A percentile compares a stretch with the other conserved stretches of the same genome.
Conservation (phyloP, 176 grass and related monocot species). For the Oryza brachyantha region DNA sequence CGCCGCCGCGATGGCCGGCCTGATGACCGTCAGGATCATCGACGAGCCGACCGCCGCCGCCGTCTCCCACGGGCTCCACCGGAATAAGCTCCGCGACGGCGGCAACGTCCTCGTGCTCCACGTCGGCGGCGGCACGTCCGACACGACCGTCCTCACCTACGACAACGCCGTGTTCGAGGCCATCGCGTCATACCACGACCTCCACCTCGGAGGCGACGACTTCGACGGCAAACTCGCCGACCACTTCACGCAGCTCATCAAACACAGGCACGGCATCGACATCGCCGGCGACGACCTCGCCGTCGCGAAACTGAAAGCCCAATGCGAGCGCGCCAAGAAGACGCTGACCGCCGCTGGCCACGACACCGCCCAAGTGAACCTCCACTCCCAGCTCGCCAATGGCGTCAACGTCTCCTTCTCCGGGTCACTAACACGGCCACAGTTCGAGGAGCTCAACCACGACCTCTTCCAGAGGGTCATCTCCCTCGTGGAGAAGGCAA, state of each 20-base stretch:
- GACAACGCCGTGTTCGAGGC: not conserved
- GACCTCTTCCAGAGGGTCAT: not conserved
- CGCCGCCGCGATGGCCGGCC: not conserved
- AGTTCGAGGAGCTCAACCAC: not conserved
- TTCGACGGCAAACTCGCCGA: not conserved
- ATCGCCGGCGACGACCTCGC: not conserved
- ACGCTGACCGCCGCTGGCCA: not conserved
- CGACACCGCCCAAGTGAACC: not conserved
- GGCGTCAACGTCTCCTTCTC: not conserved
- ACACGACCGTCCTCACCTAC: not conserved
- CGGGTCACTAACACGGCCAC: not conserved
- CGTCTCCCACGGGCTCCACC: not conserved
- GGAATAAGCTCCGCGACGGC: not conserved
- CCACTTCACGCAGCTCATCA: not conserved
- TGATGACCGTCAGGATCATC: not conserved
- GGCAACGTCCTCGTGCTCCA: not conserved
- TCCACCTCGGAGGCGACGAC: not conserved
- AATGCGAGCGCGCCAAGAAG: constrained; percentile 16
- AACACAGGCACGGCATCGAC: not conserved
- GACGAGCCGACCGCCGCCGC: not conserved
- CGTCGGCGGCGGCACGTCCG: constrained; percentile 19
- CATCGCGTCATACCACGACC: not conserved
- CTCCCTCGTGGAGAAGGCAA: not conserved
- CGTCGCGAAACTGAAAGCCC: not conserved
- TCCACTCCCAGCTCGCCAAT: not conserved